Percentiles rank a stretch among this genome's conserved stretches.
phyloP scores from a whole-genome alignment of 2,329 filamentous ascomycete species.

The Diaporthe caulivora region DNA sequence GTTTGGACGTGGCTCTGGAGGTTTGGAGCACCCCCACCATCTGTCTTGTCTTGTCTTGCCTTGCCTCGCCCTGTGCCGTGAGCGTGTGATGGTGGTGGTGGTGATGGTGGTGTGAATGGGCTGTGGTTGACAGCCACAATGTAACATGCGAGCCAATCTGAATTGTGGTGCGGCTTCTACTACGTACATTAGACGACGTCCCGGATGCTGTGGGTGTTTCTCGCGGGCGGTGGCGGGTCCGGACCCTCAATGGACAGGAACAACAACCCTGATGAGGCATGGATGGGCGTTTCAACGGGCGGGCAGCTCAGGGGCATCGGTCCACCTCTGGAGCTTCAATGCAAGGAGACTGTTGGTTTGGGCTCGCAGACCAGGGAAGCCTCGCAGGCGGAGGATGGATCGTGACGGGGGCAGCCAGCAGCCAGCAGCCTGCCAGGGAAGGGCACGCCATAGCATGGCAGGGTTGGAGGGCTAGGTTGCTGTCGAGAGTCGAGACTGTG shows the following conservation, averaged over 20 bases:
- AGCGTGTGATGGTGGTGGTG: background rate
- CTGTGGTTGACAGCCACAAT: slow-evolving; percentile 31
- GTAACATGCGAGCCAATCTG: slow-evolving; percentile 6
- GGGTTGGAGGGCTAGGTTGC: no score
- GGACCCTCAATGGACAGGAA: slow-evolving; percentile 30
- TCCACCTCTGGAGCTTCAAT: slow-evolving; percentile 1
- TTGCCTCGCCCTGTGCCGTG: background rate
- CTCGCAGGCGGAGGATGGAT: slow-evolving; percentile 11
- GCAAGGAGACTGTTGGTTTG: background rate
- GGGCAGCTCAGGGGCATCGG: slow-evolving; percentile 21
- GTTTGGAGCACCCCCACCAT: no score
- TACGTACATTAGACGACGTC: background rate
- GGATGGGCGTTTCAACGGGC: slow-evolving; percentile 22
- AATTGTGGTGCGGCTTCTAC: background rate
- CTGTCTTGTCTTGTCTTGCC: no score
- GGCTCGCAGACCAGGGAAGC: background rate
- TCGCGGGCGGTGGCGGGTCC: background rate
- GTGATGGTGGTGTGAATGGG: background rate
- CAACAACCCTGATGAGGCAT: slow-evolving; percentile 8
- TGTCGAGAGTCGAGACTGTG: background rate
- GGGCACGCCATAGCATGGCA: background rate
- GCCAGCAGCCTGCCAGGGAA: slow-evolving; percentile 6
- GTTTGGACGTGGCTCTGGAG: background rate
- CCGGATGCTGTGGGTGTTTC: slow-evolving; percentile 9
- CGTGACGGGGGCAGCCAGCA: slow-evolving; percentile 24